phyloP scores from a whole-genome alignment of 192 early-diverging fungal species.

The Rhizoclosmatium globosum region DNA sequence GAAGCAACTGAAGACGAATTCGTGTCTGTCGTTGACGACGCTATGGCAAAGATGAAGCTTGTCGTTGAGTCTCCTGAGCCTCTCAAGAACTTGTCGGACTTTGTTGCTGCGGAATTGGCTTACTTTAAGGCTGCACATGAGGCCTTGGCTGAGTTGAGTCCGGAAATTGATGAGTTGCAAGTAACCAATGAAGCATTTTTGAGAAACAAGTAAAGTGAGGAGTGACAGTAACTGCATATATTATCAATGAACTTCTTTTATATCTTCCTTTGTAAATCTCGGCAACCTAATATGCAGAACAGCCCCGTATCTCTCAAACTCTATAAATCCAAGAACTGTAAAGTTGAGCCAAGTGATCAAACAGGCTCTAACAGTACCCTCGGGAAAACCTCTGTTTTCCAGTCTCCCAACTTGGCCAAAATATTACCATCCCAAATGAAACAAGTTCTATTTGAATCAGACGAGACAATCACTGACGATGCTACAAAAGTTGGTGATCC shows the following conservation, averaged over 20 bases:
- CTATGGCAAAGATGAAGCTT: slow-evolving; percentile 92
- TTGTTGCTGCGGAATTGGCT: slow-evolving; percentile 86
- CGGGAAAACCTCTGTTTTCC: too few species aligned
- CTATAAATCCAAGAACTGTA: too few species aligned
- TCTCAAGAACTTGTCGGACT: slow-evolving; percentile 81
- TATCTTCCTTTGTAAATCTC: too few species aligned
- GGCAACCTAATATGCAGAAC: too few species aligned
- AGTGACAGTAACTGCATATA: neutral
- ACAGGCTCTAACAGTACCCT: too few species aligned
- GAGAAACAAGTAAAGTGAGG: slow-evolving; percentile 50
- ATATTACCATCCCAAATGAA: too few species aligned
- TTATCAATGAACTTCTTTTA: too few species aligned
- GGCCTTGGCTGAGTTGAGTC: slow-evolving; percentile 53
- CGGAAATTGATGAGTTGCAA: slow-evolving; percentile 94
- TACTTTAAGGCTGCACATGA: slow-evolving; percentile 77
- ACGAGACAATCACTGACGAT: neutral
- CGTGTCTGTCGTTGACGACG: slow-evolving; percentile 93
- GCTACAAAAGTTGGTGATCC: neutral
- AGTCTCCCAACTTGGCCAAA: too few species aligned
- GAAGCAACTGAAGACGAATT: slow-evolving; percentile 94
- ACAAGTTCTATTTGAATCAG: neutral
- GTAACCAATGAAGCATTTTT: slow-evolving; percentile 94
- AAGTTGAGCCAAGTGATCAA: too few species aligned
- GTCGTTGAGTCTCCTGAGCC: slow-evolving; percentile 84
- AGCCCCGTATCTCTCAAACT: too few species aligned